These are phyloP conservation scores for Trametes pubescens DNA, from an alignment of 1,284 basidiomycete species.

Conservation along the genomic window DNA sequence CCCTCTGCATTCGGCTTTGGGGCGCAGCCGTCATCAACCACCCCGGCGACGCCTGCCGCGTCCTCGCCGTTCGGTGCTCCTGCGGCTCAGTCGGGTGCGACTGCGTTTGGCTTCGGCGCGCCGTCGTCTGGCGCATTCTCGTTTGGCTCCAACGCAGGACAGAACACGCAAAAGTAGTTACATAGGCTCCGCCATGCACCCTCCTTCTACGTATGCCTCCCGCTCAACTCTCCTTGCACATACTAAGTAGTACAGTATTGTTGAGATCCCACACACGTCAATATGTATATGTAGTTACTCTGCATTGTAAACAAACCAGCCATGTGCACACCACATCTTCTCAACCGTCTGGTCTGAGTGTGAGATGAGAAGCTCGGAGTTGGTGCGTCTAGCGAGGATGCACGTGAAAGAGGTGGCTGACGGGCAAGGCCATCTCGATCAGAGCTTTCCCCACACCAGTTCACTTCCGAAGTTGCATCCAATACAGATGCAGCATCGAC, in stretches of 20 bases:
- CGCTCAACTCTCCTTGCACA: slow-evolving; percentile 15
- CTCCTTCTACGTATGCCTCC: slow-evolving; percentile 1
- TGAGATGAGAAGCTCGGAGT: neutral
- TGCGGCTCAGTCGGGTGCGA: slow-evolving; percentile 27
- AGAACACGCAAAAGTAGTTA: slow-evolving; percentile 36
- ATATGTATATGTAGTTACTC: slow-evolving; percentile 20
- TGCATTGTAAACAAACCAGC: slow-evolving; percentile 19
- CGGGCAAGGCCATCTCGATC: neutral
- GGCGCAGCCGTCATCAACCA: slow-evolving; percentile 14
- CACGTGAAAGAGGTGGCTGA: slow-evolving; percentile 6
- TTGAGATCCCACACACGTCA: slow-evolving; percentile 10
- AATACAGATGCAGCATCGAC: too few relatives aligned
- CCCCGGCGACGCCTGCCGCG: slow-evolving; percentile 12
- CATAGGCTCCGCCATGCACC: slow-evolving; percentile 8
- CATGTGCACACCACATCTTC: neutral
- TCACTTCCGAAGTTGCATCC: too few relatives aligned
- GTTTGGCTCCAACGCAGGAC: slow-evolving; percentile 39
- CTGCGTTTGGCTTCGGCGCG: slow-evolving; percentile 31
- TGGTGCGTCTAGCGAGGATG: neutral
- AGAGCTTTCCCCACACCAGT: neutral
- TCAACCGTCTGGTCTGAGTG: too few relatives aligned
- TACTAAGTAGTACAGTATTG: neutral
- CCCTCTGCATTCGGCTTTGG: slow-evolving; percentile 23
- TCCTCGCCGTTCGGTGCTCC: slow-evolving; percentile 25
- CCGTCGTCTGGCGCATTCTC: slow-evolving; percentile 42